These are phyloP conservation scores for Russula earlei DNA, from an alignment of 768 basidiomycete genomes.

Conservation along the genomic window DNA sequence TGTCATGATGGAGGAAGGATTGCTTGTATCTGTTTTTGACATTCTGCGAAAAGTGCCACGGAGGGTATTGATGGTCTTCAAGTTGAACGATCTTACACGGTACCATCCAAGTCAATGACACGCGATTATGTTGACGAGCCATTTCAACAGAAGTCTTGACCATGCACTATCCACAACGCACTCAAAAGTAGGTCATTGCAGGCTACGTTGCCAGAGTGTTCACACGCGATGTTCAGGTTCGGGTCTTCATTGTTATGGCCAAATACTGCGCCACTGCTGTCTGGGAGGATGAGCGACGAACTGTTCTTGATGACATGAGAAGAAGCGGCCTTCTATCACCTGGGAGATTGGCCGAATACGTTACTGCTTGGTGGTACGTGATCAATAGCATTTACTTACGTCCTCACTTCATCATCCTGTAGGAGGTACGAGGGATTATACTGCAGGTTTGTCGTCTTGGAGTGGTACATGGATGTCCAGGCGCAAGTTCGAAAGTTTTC, in stretches of 20 bases:
- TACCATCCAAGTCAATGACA: slow-evolving; percentile 23
- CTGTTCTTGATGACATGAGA: slow-evolving; percentile 33
- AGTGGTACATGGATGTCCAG: slow-evolving; percentile 53
- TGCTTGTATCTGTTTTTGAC: slow-evolving; percentile 79
- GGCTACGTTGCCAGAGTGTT: background rate
- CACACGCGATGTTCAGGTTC: slow-evolving; percentile 37
- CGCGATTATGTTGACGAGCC: background rate
- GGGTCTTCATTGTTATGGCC: slow-evolving; percentile 87
- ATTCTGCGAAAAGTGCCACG: slow-evolving; percentile 81
- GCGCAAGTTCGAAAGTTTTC: slow-evolving; percentile 44
- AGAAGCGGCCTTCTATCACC: slow-evolving; percentile 43
- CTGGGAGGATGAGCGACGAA: slow-evolving; percentile 56
- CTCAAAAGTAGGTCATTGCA: slow-evolving; percentile 43
- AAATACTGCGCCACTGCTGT: slow-evolving; percentile 78
- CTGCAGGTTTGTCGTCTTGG: slow-evolving; percentile 40
- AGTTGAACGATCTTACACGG: slow-evolving; percentile 80
- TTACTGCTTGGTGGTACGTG: slow-evolving; percentile 62
- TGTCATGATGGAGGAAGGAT: slow-evolving; percentile 71
- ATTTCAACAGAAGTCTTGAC: slow-evolving; percentile 60
- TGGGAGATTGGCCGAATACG: slow-evolving; percentile 38
- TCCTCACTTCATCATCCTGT: slow-evolving; percentile 1
- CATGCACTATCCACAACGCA: slow-evolving; percentile 81
- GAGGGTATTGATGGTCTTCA: slow-evolving; percentile 74
- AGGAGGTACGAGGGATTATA: slow-evolving; percentile 57
- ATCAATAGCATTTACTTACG: background rate